Evolutionary conservation across 176 grass and related monocot genomes (phyloP).

Genomic region (Pontederia paniculata): DNA sequence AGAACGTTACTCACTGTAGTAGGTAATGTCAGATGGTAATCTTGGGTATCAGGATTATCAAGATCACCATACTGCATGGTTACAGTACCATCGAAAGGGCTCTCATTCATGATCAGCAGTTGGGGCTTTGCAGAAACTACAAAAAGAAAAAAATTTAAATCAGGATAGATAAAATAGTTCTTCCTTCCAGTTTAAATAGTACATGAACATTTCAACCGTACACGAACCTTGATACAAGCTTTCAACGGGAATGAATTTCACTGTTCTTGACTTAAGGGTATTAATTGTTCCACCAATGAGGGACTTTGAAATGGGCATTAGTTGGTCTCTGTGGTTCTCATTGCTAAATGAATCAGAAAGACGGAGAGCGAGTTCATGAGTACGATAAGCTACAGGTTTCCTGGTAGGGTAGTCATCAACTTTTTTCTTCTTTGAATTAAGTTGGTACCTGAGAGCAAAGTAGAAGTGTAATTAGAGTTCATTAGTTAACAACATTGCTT

Average conservation of each 20-base stretch:
- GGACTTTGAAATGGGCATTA: constrained; percentile 62
- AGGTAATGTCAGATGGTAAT: constrained; percentile 52
- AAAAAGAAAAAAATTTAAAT: constrained; percentile 1
- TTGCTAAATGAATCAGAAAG: constrained; percentile 38
- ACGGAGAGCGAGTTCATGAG: constrained; percentile 20
- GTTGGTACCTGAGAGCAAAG: constrained; percentile 46
- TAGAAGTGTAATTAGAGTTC: neutral
- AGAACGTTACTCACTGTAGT: constrained; percentile 41
- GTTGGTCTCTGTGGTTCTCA: constrained; percentile 59
- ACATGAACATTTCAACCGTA: constrained; percentile 9
- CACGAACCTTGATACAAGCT: constrained; percentile 48
- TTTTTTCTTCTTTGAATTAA: constrained; percentile 66
- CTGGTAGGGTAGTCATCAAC: constrained; percentile 44
- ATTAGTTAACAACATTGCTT: neutral
- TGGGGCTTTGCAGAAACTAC: constrained; percentile 27
- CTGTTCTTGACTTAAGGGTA: constrained; percentile 54
- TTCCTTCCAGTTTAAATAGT: neutral
- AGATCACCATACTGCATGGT: constrained; percentile 65
- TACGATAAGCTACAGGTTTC: constrained; percentile 31
- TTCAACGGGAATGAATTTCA: constrained; percentile 40
- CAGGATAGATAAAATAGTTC: neutral
- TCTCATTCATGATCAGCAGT: constrained; percentile 51
- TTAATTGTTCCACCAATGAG: constrained; percentile 57
- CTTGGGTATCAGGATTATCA: constrained; percentile 40
- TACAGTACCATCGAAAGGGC: constrained; percentile 66